Evolutionary conservation across 805 yeast species (phyloP).

Genomic region (Candida quercuum): DNA sequence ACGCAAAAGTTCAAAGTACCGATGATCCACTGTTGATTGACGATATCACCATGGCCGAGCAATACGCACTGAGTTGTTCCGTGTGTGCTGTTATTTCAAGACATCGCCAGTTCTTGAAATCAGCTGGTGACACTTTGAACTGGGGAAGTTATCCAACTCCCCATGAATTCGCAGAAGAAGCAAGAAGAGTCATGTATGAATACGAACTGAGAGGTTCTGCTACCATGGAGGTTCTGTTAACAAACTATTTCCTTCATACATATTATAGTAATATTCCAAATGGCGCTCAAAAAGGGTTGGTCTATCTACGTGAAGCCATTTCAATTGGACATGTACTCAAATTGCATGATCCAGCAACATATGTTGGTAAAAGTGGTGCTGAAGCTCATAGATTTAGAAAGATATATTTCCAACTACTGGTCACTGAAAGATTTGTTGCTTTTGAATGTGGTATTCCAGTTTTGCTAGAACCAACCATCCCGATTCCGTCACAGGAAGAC

Average conservation of each 20-base stretch:
- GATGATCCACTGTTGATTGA: conserved; percentile 7
- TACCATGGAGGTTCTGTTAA: conserved; percentile 11
- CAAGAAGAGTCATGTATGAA: conserved; percentile 14
- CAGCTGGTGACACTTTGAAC: conserved; percentile 11
- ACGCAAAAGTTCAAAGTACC: conserved; percentile 2
- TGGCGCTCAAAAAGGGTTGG: conserved; percentile 12
- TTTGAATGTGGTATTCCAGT: conserved; percentile 19
- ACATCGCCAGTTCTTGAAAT: conserved; percentile 18
- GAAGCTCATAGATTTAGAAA: conserved; percentile 19
- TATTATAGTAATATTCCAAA: conserved; percentile 17
- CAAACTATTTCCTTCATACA: conserved; percentile 18
- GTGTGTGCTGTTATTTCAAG: conserved; percentile 20
- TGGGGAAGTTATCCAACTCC: conserved; percentile 16
- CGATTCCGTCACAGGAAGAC: conserved; percentile 18
- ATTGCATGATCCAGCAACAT: conserved; percentile 16
- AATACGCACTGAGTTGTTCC: conserved; percentile 18
- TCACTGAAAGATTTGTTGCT: conserved; percentile 19
- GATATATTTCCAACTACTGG: conserved; percentile 18
- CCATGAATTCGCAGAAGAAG: conserved; percentile 17
- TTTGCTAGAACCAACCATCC: conserved; percentile 18
- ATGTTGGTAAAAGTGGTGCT: conserved; percentile 7
- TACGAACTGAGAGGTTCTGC: conserved; percentile 15
- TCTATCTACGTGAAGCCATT: conserved; percentile 20
- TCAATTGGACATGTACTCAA: conserved; percentile 18
- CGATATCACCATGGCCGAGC: conserved; percentile 10